Conservation (phyloP, 768 basidiomycete species). For the Wakefieldia striispora region DNA sequence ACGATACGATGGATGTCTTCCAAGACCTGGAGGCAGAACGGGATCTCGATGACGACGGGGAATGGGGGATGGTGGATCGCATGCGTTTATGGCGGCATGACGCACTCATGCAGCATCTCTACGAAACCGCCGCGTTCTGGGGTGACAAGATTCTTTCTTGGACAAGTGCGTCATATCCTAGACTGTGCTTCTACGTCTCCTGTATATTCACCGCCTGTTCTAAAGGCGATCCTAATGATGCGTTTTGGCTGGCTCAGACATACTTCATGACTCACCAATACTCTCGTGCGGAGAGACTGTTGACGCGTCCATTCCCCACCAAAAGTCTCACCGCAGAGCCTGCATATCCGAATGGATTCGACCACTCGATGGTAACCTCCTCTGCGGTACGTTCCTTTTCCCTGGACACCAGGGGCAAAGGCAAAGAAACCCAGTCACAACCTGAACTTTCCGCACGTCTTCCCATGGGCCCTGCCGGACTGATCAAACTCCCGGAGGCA, state of each 20-base stretch:
- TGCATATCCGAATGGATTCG: constrained; percentile 26
- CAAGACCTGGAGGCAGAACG: constrained; percentile 62
- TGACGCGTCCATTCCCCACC: constrained; percentile 81
- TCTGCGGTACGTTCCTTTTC: constrained; percentile 44
- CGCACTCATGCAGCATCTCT: constrained; percentile 97
- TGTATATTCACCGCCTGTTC: constrained; percentile 2
- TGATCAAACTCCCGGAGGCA: constrained; percentile 66
- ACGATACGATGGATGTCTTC: constrained; percentile 72
- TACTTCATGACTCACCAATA: constrained; percentile 97
- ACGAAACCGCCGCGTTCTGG: constrained; percentile 97
- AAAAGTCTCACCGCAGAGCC: constrained; percentile 40
- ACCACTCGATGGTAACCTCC: constrained; percentile 18
- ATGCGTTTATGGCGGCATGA: constrained; percentile 98
- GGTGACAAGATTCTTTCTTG: constrained; percentile 95
- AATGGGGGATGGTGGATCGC: constrained; percentile 89
- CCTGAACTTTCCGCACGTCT: constrained; percentile 47
- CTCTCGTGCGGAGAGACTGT: constrained; percentile 86
- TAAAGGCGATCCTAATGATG: constrained; percentile 92
- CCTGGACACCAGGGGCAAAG: constrained; percentile 55
- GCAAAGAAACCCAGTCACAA: constrained; percentile 47
- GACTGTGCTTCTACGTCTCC: not conserved
- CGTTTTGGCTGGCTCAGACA: constrained; percentile 98
- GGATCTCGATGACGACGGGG: constrained; percentile 58
- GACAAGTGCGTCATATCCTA: constrained; percentile 69
- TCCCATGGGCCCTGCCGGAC: constrained; percentile 68